Evolutionary conservation across 371 early-diverging fungal genomes (phyloP), one percentile per base, ranked within the genome.

Genomic region (Rhizopus arrhizus): DNA sequence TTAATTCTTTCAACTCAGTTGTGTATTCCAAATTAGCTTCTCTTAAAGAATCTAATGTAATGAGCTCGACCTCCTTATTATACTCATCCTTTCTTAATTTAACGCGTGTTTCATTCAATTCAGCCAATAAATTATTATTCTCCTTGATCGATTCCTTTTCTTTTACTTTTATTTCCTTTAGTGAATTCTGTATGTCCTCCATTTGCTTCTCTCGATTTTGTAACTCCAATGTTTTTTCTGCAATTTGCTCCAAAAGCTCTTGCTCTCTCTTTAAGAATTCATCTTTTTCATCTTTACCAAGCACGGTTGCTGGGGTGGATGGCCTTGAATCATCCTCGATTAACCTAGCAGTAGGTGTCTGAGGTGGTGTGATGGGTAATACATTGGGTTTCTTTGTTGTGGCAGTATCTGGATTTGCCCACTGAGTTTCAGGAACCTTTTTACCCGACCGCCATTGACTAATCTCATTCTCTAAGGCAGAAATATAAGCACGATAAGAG

Each of bases 181-280:
- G 68, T 66, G 91, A 89, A 38, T 89, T 87, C 69, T 79, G 82
- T 51, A 86, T 71, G 11, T 80, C 67, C 13, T 80, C 81, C 13
- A 86, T 64, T 38, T 82, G 58, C 53, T 84, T 83, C 60, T 84
- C 76, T 49, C 81, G 75, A 12, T 72, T 61, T 42, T 80, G 72
- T 28, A 92, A 58, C 52, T 86, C 88, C 5, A 81, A 69, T 55
- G 89, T 90, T 69, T 93, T 95, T 64, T 96, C 95, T 5, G 91
- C 83, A 13, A 97, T 77, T 61, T 92, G 89, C 61, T 97, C 95
- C 56, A 87, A 82, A 51, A 97, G 81, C 66, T 97, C 97, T 73
- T 95, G 95, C 69, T 98, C 97, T 38, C 97, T 87, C 52, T 87
- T 86, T 75, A 96, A 64, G 64, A 95, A 95, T 61, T 94, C 97